These are phyloP conservation scores for Heritiera littoralis DNA, from an alignment of 345 rosid genomes.

Conservation along the genomic window DNA sequence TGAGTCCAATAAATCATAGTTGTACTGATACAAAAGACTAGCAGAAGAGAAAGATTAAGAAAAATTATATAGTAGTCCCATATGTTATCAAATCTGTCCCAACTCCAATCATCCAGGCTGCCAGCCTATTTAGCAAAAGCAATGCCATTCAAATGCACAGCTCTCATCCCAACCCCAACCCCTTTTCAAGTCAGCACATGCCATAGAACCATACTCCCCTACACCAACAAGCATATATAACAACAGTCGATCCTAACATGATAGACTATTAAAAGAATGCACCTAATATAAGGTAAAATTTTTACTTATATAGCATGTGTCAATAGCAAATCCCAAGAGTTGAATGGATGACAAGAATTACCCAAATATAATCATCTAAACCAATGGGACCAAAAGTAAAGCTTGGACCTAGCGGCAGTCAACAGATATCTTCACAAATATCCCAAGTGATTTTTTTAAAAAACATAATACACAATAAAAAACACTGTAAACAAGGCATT, in stretches of 20 bases:
- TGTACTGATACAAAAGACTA: neutral
- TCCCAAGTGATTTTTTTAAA: neutral
- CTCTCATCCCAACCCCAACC: neutral
- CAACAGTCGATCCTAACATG: neutral
- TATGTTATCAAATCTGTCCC: neutral
- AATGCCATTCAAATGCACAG: neutral
- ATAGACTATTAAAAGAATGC: neutral
- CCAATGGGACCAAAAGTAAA: constrained; percentile 15
- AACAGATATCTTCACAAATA: neutral
- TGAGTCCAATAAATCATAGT: neutral
- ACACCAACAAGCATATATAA: neutral
- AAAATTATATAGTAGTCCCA: neutral
- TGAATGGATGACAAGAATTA: neutral
- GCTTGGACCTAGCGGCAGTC: constrained; percentile 6
- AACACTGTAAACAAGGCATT: constrained; percentile 1
- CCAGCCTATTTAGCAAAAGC: constrained; percentile 1
- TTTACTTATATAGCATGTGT: neutral
- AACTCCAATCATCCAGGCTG: neutral
- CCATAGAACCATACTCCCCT: constrained; percentile 3
- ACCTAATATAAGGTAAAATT: neutral
- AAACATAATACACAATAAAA: constrained; percentile 9
- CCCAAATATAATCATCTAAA: neutral
- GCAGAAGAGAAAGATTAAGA: neutral
- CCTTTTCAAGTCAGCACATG: neutral
- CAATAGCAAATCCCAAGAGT: constrained; percentile 1